A percentile compares a stretch with the other conserved stretches of the same genome.
Evolutionary conservation across 2,329 filamentous ascomycete species (phyloP).

Genomic region (Canariomyces notabilis): DNA sequence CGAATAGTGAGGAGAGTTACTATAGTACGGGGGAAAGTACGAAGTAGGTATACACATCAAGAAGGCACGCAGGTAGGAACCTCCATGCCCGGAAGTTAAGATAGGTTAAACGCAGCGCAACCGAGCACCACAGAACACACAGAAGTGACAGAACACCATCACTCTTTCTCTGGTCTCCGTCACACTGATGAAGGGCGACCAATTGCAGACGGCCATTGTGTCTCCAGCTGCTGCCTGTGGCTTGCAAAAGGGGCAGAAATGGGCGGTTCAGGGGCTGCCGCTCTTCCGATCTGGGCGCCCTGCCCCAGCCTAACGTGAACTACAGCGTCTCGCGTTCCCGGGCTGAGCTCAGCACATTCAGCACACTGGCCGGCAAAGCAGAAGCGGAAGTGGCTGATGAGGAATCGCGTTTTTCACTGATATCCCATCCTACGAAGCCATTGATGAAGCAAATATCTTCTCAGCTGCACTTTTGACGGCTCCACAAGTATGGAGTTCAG

Average conservation of each 20-base stretch:
- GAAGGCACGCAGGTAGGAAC: too few species aligned
- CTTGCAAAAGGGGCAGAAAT: slow-evolving; percentile 8
- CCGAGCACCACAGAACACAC: not conserved
- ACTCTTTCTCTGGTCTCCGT: too few species aligned
- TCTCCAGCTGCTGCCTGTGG: not conserved
- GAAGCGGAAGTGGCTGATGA: slow-evolving; percentile 4
- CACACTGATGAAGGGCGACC: slow-evolving; percentile 5
- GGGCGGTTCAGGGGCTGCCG: slow-evolving; percentile 9
- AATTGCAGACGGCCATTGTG: not conserved
- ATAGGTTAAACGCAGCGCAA: not conserved
- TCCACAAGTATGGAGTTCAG: not conserved
- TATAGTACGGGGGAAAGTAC: too few species aligned
- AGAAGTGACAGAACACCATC: too few species aligned
- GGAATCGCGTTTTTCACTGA: not conserved
- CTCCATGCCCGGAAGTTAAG: too few species aligned
- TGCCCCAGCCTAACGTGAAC: too few species aligned
- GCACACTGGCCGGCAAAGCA: slow-evolving; percentile 2
- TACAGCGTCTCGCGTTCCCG: not conserved
- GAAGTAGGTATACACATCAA: too few species aligned
- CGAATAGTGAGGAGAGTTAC: too few species aligned
- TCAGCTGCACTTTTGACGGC: not conserved
- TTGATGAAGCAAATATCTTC: not conserved
- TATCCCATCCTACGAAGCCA: slow-evolving; percentile 1
- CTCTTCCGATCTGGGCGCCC: slow-evolving; percentile 1
- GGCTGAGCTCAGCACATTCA: slow-evolving; percentile 1